Percentiles rank a stretch among this genome's conserved stretches.
phyloP scores from a whole-genome alignment of 1,139 yeast genomes.

The Diutina pseudorugosa region DNA sequence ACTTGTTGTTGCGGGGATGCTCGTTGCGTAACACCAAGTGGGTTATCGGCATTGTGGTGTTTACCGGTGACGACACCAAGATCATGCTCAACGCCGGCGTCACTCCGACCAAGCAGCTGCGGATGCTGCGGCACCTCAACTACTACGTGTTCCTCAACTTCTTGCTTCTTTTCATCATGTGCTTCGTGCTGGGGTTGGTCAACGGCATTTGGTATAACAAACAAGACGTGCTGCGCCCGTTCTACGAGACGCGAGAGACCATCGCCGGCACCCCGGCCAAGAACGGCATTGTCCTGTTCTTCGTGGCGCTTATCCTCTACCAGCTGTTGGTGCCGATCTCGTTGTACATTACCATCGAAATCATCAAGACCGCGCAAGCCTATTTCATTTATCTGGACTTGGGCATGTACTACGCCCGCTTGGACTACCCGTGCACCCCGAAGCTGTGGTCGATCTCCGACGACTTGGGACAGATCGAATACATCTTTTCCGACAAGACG shows the following conservation, averaged over 20 bases:
- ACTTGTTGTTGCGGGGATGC: slow-evolving; percentile 39
- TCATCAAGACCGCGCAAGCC: slow-evolving; percentile 47
- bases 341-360: slow-evolving; percentile 46
- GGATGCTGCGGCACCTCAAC: slow-evolving; percentile 39
- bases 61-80: slow-evolving; percentile 44
- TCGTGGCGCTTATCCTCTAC: slow-evolving; percentile 42
- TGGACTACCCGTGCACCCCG: slow-evolving; percentile 51
- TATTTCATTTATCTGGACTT: slow-evolving; percentile 27
- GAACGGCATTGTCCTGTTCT: slow-evolving; percentile 29
- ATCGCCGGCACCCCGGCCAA: slow-evolving; percentile 37
- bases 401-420: slow-evolving; percentile 34
- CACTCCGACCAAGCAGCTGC: slow-evolving; percentile 45
- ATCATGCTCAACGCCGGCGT: slow-evolving; percentile 46
- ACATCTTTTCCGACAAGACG: slow-evolving; percentile 49
- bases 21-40: slow-evolving; percentile 42
- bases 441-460: slow-evolving; percentile 53
- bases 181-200: slow-evolving; percentile 40
- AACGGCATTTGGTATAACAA: slow-evolving; percentile 37
- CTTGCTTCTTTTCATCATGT: slow-evolving; percentile 30
- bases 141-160: slow-evolving; percentile 39
- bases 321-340: slow-evolving; percentile 52
- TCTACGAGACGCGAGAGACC: slow-evolving; percentile 33
- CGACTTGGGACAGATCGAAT: slow-evolving; percentile 55
- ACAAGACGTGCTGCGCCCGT: slow-evolving; percentile 23
- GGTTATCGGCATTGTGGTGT: slow-evolving; percentile 39